phyloP scores from a whole-genome alignment of 257 asterid genomes.

The Solanum tacnaense region DNA sequence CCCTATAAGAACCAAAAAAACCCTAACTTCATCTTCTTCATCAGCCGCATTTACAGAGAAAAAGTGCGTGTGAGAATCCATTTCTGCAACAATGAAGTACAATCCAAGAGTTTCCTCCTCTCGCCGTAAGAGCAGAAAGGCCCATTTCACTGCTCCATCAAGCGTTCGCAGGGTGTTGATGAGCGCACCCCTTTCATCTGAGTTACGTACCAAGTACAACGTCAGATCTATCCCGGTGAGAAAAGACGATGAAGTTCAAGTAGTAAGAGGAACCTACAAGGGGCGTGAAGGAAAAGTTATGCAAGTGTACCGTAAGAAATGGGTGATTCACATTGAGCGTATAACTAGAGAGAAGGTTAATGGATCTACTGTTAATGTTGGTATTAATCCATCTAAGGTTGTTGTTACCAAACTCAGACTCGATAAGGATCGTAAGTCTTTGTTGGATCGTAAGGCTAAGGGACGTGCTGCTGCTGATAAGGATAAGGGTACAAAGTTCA shows the following conservation, averaged over 20 bases:
- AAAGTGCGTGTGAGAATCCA: background rate
- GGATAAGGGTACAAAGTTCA: conserved; percentile 66
- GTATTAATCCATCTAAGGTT: conserved; percentile 60
- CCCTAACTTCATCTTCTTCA: conserved; percentile 5
- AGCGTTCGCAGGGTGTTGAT: conserved; percentile 63
- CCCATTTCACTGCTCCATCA: conserved; percentile 72
- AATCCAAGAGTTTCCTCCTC: conserved; percentile 64
- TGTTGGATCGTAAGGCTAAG: conserved; percentile 63
- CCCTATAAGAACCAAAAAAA: conserved; percentile 4
- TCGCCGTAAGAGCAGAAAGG: conserved; percentile 69
- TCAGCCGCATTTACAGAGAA: conserved; percentile 3
- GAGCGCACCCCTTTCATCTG: conserved; percentile 58
- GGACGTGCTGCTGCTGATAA: conserved; percentile 64
- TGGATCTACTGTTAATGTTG: conserved; percentile 66
- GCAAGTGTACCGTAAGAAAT: conserved; percentile 62
- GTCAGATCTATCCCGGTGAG: conserved; percentile 65
- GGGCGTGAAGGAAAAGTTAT: conserved; percentile 65
- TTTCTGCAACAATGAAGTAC: conserved; percentile 46
- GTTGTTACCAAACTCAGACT: conserved; percentile 54
- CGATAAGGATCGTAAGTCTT: conserved; percentile 59
- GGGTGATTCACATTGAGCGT: conserved; percentile 72
- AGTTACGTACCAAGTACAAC: conserved; percentile 56
- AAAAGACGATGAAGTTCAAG: conserved; percentile 78
- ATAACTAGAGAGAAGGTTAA: conserved; percentile 73
- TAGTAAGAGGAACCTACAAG: conserved; percentile 63